Percentiles rank a stretch among this genome's conserved stretches.
phyloP scores from a whole-genome alignment of 129 eudicot genomes.

The Tanacetum coccineum region DNA sequence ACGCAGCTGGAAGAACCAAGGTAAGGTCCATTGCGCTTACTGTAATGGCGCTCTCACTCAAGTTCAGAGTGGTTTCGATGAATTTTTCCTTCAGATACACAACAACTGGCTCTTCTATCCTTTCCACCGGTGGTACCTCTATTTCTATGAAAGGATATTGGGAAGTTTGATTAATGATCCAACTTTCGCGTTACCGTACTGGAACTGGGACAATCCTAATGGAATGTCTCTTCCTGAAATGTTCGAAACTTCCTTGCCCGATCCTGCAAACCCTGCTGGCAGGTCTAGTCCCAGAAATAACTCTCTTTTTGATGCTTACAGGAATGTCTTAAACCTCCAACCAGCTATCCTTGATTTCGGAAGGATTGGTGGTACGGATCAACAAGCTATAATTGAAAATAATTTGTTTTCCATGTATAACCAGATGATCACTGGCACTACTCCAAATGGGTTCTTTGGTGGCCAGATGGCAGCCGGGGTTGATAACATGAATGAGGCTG shows the following conservation, averaged over 20 bases:
- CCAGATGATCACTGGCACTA: conserved; percentile 4
- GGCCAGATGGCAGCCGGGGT: neutral
- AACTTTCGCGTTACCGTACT: neutral
- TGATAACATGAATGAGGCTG: neutral
- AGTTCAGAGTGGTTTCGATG: neutral
- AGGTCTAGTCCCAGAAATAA: neutral
- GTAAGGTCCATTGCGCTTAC: neutral
- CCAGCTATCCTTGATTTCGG: neutral
- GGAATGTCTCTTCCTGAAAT: neutral
- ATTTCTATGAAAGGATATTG: neutral
- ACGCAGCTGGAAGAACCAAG: neutral
- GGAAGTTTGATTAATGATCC: conserved; percentile 3
- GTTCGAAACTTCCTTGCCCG: neutral
- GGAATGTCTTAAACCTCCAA: neutral
- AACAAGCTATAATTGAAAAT: neutral
- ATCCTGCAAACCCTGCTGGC: neutral
- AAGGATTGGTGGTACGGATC: neutral
- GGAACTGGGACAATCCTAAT: conserved; percentile 4
- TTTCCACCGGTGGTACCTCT: conserved; percentile 1
- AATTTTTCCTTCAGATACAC: neutral
- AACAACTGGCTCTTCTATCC: conserved; percentile 2
- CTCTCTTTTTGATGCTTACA: conserved; percentile 4
- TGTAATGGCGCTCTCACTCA: conserved; percentile 4
- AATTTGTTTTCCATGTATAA: neutral
- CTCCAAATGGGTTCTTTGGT: conserved; percentile 10